Evolutionary conservation across 2,329 filamentous ascomycete species (phyloP).

Genomic region (Neonectria hederae): DNA sequence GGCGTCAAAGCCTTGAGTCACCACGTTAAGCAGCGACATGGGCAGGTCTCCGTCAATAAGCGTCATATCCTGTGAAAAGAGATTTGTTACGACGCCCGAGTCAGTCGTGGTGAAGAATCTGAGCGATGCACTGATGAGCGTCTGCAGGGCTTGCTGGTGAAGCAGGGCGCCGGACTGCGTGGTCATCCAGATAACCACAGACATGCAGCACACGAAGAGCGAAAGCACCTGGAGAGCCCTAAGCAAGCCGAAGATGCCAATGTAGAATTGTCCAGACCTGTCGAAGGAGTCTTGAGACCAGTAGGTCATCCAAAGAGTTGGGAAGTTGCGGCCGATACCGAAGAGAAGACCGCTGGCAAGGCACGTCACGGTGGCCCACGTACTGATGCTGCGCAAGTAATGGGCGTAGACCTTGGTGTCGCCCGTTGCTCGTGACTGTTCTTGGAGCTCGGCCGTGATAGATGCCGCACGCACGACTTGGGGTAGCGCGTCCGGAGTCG

Average conservation of each 20-base stretch:
- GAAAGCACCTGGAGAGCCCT: not conserved
- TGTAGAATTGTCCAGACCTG: no score
- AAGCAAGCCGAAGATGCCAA: constrained; percentile 17
- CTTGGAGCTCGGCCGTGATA: not conserved
- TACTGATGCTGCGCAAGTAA: constrained; percentile 45
- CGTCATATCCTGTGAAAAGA: constrained; percentile 51
- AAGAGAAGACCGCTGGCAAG: constrained; percentile 35
- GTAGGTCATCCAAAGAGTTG: constrained; percentile 43
- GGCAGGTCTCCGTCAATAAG: constrained; percentile 50
- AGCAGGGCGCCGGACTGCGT: constrained; percentile 15
- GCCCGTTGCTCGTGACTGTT: constrained; percentile 17
- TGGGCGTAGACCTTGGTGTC: constrained; percentile 47
- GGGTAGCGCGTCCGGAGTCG: not conserved
- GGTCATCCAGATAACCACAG: constrained; percentile 9
- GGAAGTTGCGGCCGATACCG: constrained; percentile 42
- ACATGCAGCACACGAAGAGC: not conserved
- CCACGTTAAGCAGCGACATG: constrained; percentile 37
- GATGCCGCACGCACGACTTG: not conserved
- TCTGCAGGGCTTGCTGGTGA: constrained; percentile 11
- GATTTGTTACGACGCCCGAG: constrained; percentile 47
- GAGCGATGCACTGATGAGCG: constrained; percentile 37
- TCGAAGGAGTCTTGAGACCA: no score
- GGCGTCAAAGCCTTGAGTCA: constrained; percentile 6
- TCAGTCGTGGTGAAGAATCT: constrained; percentile 47
- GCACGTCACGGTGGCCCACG: constrained; percentile 15